Evolutionary conservation across 202 grass and related monocot genomes (phyloP).

Genomic region (Zoysia matrella): DNA sequence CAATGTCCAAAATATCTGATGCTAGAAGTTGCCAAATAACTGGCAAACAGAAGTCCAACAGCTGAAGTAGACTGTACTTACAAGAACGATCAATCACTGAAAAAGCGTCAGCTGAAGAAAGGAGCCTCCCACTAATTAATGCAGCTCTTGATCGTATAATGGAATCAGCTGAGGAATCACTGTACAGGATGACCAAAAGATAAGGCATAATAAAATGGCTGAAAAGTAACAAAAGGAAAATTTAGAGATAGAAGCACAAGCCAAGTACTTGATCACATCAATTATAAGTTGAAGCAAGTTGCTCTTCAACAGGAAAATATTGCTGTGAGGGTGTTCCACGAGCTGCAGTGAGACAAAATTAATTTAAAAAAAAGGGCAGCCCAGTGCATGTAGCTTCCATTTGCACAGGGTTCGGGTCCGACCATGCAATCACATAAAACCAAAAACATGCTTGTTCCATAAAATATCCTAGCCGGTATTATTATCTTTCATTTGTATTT

Average conservation of each 20-base stretch:
- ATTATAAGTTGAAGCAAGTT: conserved; percentile 80
- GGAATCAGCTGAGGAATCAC: conserved; percentile 75
- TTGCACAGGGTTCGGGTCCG: background rate
- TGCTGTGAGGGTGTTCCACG: conserved; percentile 77
- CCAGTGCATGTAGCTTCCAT: too few relatives aligned
- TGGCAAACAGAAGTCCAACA: background rate
- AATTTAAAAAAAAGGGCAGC: conserved; percentile 28
- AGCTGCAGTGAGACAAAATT: conserved; percentile 59
- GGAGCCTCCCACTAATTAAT: conserved; percentile 87
- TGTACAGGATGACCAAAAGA: conserved; percentile 42
- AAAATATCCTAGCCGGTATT: background rate
- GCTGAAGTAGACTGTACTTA: conserved; percentile 53
- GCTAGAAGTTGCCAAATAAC: conserved; percentile 14
- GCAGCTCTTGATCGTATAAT: conserved; percentile 80
- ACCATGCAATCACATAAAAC: background rate
- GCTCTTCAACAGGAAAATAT: conserved; percentile 66
- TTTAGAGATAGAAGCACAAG: conserved; percentile 30
- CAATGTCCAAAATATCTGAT: conserved; percentile 4
- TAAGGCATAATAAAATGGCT: background rate
- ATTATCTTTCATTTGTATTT: conserved; percentile 14
- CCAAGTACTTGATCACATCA: conserved; percentile 76
- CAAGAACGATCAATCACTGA: conserved; percentile 58
- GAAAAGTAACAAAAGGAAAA: conserved; percentile 31
- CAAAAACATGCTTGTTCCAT: conserved; percentile 15
- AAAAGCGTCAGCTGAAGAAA: conserved; percentile 75